These are phyloP conservation scores for Mucor saturninus DNA, from an alignment of 371 early-diverging fungal genomes.

Conservation along the genomic window DNA sequence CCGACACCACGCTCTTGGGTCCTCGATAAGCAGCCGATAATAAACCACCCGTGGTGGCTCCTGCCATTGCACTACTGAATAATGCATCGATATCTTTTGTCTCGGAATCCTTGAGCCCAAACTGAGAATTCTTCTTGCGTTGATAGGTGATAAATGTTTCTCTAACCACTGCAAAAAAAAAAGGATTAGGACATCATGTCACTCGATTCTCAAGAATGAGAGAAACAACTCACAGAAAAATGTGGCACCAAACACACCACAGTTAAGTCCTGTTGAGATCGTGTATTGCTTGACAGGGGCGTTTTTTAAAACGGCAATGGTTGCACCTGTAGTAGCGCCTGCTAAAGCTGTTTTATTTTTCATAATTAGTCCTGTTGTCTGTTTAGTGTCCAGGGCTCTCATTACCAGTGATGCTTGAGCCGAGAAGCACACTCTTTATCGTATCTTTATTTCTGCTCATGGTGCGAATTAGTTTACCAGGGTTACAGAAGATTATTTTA, in stretches of 20 bases:
- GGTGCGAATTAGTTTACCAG: background rate
- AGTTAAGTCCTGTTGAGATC: constrained; percentile 43
- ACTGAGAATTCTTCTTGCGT: constrained; percentile 58
- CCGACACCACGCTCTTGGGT: constrained; percentile 52
- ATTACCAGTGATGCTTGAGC: constrained; percentile 25
- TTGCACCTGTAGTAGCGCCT: constrained; percentile 57
- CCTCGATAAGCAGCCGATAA: constrained; percentile 58
- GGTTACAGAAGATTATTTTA: background rate
- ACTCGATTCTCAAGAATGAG: background rate
- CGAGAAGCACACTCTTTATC: constrained; percentile 20
- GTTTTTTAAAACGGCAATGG: constrained; percentile 50
- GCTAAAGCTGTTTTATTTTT: constrained; percentile 30
- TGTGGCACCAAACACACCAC: constrained; percentile 51
- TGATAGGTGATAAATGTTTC: constrained; percentile 62
- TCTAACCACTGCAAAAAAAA: constrained; percentile 37
- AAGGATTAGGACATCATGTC: background rate
- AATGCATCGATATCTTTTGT: constrained; percentile 61
- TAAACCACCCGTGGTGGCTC: constrained; percentile 61
- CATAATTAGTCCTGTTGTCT: background rate
- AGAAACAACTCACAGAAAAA: constrained; percentile 43
- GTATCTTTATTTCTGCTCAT: constrained; percentile 31
- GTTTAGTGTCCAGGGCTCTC: background rate
- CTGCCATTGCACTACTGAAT: constrained; percentile 63
- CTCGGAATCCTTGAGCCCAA: constrained; percentile 61
- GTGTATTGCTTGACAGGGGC: constrained; percentile 44